Evolutionary conservation across 2,329 filamentous ascomycete species (phyloP).

Genomic region (Ustilaginoidea virens): DNA sequence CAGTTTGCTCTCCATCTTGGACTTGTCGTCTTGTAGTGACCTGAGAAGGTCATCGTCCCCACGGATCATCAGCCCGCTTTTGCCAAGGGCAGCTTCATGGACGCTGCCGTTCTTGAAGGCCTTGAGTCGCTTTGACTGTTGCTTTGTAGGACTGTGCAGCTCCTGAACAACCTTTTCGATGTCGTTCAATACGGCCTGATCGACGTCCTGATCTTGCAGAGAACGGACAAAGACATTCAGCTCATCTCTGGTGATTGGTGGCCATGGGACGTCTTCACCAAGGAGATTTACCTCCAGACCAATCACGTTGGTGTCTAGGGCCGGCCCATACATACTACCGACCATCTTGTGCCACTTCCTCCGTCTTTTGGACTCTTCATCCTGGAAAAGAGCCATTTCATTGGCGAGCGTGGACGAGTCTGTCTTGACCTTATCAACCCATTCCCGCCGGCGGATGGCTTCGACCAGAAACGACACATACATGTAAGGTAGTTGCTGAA

Average conservation of each 20-base stretch:
- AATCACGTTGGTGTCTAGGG: constrained; percentile 51
- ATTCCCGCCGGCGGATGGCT: constrained; percentile 72
- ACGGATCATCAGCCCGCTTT: constrained; percentile 68
- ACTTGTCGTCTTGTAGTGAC: constrained; percentile 71
- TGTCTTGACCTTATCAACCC: constrained; percentile 76
- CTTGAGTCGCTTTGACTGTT: constrained; percentile 74
- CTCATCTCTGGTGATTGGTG: constrained; percentile 58
- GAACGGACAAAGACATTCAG: constrained; percentile 57
- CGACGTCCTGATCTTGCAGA: constrained; percentile 48
- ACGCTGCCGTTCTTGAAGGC: constrained; percentile 95
- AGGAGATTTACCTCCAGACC: constrained; percentile 76
- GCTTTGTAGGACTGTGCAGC: constrained; percentile 66
- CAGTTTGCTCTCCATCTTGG: constrained; percentile 55
- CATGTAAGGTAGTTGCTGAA: constrained; percentile 72
- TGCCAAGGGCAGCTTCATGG: constrained; percentile 77
- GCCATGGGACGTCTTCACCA: constrained; percentile 69
- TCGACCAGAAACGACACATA: constrained; percentile 85
- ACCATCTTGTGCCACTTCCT: constrained; percentile 84
- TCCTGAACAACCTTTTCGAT: constrained; percentile 65
- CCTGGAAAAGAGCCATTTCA: constrained; percentile 81
- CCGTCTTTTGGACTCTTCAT: constrained; percentile 79
- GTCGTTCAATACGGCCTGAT: constrained; percentile 52
- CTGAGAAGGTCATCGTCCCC: constrained; percentile 73
- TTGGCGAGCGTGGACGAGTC: constrained; percentile 82
- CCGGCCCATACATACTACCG: constrained; percentile 57